These are phyloP conservation scores for Ustilago tritici DNA, from an alignment of 1,284 basidiomycete species.

Conservation along the genomic window DNA sequence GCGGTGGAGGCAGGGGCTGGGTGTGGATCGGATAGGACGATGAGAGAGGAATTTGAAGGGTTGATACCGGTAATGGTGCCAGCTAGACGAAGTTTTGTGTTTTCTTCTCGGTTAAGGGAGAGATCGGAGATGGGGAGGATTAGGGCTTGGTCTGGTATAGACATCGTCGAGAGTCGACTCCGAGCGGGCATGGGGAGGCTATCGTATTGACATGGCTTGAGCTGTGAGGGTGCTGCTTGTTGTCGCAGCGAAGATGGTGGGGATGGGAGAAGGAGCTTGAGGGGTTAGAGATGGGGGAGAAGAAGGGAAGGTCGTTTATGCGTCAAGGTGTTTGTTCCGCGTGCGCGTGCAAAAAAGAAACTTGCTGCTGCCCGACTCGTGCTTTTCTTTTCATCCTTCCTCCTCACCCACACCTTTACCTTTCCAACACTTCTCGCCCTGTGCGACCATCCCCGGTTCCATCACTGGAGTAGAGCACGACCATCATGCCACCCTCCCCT, in stretches of 20 bases:
- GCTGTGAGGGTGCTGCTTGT: background rate
- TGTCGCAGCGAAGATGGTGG: background rate
- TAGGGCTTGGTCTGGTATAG: constrained; percentile 12
- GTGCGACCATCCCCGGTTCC: background rate
- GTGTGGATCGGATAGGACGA: constrained; percentile 23
- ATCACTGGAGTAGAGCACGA: background rate
- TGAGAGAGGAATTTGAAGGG: constrained; percentile 10
- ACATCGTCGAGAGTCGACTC: constrained; percentile 10
- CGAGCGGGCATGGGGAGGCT: too few species aligned
- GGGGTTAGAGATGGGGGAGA: background rate
- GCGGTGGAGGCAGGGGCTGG: background rate
- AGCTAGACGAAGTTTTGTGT: constrained; percentile 31
- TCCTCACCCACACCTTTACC: background rate
- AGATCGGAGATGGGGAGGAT: constrained; percentile 43
- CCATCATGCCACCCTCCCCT: constrained; percentile 5
- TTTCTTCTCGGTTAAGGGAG: constrained; percentile 14
- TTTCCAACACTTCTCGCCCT: background rate
- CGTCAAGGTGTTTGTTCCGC: constrained; percentile 2
- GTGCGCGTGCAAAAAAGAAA: too few species aligned
- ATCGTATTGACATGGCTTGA: too few species aligned
- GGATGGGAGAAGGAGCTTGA: background rate
- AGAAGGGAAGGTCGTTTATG: constrained; percentile 6
- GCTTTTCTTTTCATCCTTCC: too few species aligned
- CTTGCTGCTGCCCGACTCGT: too few species aligned
- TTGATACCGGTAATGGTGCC: constrained; percentile 30